phyloP scores from a whole-genome alignment of 352 stramenopile genomes.

The Globisporangium heterothallicum region DNA sequence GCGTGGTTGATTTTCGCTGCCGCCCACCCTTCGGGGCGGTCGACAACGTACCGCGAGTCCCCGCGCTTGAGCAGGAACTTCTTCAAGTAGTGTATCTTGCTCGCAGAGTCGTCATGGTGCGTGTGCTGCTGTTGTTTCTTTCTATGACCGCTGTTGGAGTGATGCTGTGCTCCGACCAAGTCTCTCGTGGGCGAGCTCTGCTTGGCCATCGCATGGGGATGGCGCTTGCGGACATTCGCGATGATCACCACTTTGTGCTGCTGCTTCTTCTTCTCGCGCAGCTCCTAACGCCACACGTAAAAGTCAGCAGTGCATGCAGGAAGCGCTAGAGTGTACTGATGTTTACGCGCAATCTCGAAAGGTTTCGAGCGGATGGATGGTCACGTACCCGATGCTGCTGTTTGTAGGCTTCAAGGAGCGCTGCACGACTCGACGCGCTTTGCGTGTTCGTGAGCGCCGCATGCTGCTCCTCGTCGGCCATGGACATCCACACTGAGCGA shows the following conservation, averaged over 20 bases:
- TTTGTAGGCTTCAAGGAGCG: conserved; percentile 44
- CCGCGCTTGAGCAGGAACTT: conserved; percentile 27
- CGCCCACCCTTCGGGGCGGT: conserved; percentile 52
- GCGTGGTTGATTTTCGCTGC: conserved; percentile 45
- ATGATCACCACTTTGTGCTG: conserved; percentile 63
- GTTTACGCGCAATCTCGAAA: too few relatives aligned
- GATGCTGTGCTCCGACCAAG: background rate
- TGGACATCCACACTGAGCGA: conserved; percentile 4
- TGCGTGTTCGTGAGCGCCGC: conserved; percentile 3
- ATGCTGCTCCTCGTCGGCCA: conserved; percentile 6
- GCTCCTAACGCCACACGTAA: too few relatives aligned
- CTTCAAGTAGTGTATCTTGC: conserved; percentile 24
- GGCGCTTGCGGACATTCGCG: conserved; percentile 33
- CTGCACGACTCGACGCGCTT: conserved; percentile 17
- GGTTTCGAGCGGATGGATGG: too few relatives aligned
- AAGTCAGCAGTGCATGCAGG: too few relatives aligned
- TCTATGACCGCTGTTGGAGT: background rate
- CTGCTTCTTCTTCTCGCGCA: conserved; percentile 33
- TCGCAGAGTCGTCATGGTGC: conserved; percentile 3
- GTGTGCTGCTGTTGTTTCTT: conserved; percentile 9
- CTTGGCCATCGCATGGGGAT: conserved; percentile 37
- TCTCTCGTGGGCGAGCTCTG: conserved; percentile 11
- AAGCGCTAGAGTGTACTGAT: too few relatives aligned
- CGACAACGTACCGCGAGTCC: conserved; percentile 20
- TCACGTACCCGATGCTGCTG: conserved; percentile 29